Conservation (phyloP, 176 grass and related monocot species). For the Triticum dicoccoides region DNA sequence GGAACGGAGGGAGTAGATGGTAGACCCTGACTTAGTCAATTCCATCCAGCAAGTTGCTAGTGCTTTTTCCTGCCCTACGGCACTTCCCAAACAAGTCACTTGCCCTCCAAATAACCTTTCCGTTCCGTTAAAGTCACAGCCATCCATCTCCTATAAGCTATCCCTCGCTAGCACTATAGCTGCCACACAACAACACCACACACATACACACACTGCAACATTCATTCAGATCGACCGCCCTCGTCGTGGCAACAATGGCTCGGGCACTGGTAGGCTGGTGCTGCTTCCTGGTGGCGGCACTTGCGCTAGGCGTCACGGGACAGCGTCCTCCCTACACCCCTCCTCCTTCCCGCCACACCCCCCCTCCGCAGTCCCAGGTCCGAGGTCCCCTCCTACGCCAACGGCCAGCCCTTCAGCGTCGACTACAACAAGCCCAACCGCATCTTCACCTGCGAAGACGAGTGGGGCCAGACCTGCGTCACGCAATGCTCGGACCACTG, state of each 20-base stretch:
- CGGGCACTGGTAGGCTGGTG: neutral
- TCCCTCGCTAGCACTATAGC: neutral
- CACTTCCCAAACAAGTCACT: conserved; percentile 16
- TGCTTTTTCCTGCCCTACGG: neutral
- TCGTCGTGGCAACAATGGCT: neutral
- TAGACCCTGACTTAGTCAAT: neutral
- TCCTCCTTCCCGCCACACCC: neutral
- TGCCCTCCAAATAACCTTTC: neutral
- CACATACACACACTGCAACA: no score
- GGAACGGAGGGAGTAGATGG: no score
- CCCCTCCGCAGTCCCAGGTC: neutral
- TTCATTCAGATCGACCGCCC: neutral
- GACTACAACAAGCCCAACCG: neutral
- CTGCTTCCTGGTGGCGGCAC: neutral
- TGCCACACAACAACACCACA: neutral
- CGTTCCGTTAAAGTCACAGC: neutral
- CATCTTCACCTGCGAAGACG: neutral
- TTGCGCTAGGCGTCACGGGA: neutral
- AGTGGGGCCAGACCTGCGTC: neutral
- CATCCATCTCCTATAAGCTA: neutral
- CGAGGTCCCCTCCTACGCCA: neutral
- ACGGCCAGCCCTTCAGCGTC: neutral
- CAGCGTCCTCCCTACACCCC: neutral
- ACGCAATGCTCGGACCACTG: conserved; percentile 4
- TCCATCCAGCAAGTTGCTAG: neutral